phyloP scores from a whole-genome alignment of 2,329 filamentous ascomycete genomes.

The Aspergillus phoenicis region DNA sequence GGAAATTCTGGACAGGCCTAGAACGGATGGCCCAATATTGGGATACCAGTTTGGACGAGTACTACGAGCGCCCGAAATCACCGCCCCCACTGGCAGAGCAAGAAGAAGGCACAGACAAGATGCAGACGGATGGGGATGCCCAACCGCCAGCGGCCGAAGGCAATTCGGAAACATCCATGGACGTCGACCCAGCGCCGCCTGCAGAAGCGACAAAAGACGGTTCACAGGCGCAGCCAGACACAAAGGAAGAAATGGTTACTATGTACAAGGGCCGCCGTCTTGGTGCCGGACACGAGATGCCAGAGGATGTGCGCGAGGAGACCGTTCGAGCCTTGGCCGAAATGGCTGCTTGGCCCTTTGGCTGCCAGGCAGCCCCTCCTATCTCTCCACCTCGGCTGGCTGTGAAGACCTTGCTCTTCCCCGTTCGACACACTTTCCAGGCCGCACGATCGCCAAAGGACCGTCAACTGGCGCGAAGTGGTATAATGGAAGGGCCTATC shows the following conservation, averaged over 20 bases:
- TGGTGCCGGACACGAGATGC: conserved; percentile 61
- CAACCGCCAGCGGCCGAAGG: conserved; percentile 19
- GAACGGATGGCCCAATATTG: conserved; percentile 64
- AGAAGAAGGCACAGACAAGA: conserved; percentile 22
- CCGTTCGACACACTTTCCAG: conserved; percentile 59
- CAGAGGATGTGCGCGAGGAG: conserved; percentile 59
- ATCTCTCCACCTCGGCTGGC: conserved; percentile 52
- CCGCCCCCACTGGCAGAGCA: conserved; percentile 23
- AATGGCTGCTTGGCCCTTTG: conserved; percentile 60
- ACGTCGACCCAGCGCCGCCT: conserved; percentile 23
- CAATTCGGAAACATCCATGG: conserved; percentile 26
- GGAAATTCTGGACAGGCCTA: conserved; percentile 63
- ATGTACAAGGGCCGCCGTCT: conserved; percentile 62
- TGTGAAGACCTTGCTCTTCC: conserved; percentile 56
- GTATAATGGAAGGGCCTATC: conserved; percentile 61
- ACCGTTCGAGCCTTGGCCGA: conserved; percentile 60
- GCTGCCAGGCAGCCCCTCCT: conserved; percentile 54
- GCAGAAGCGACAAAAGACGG: background rate
- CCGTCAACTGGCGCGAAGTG: conserved; percentile 53
- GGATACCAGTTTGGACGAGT: conserved; percentile 62
- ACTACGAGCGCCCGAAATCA: conserved; percentile 46
- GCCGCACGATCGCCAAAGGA: conserved; percentile 58
- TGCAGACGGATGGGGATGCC: conserved; percentile 23
- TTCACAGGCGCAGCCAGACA: background rate
- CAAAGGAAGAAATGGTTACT: conserved; percentile 21